Evolutionary conservation across 495 filamentous ascomycete species (phyloP).

Genomic region (Talaromyces adpressus): DNA sequence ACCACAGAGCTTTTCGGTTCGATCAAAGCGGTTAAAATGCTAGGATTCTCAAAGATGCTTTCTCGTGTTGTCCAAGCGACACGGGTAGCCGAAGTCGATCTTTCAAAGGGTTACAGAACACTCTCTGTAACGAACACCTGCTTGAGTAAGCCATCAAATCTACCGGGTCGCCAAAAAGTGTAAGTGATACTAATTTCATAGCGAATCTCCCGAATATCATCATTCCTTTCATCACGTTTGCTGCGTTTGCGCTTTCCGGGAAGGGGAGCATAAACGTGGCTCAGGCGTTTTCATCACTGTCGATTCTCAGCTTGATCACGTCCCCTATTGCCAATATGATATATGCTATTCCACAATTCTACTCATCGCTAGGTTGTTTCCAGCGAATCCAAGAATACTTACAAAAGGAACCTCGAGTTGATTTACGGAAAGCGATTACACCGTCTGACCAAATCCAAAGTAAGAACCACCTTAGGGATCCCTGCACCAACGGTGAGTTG

Average conservation of each 20-base stretch:
- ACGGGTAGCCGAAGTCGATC: slow-evolving; percentile 13
- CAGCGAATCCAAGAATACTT: slow-evolving; percentile 54
- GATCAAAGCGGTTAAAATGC: slow-evolving; percentile 54
- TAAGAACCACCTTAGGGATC: no score
- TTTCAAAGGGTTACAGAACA: slow-evolving; percentile 13
- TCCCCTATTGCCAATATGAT: slow-evolving; percentile 49
- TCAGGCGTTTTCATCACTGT: slow-evolving; percentile 50
- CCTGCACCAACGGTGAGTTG: no score
- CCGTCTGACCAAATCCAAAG: no score
- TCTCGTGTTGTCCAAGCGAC: slow-evolving; percentile 9
- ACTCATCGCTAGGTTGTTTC: slow-evolving; percentile 50
- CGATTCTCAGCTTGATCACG: slow-evolving; percentile 52
- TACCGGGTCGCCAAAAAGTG: no score
- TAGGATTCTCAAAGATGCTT: slow-evolving; percentile 22
- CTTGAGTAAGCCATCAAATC: no score
- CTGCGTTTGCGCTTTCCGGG: slow-evolving; percentile 26
- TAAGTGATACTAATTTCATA: no score
- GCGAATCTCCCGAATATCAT: no score
- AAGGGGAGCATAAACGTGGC: slow-evolving; percentile 25
- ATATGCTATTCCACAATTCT: slow-evolving; percentile 44
- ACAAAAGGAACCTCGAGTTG: slow-evolving; percentile 13
- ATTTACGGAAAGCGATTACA: slow-evolving; percentile 12
- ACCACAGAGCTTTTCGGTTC: slow-evolving; percentile 42
- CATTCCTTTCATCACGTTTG: slow-evolving; percentile 32
- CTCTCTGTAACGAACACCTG: background rate